A percentile compares a stretch with the other conserved stretches of the same genome.
These are phyloP conservation scores for Hippophae gyantsensis DNA, from an alignment of 306 rosid species.

Conservation along the genomic window DNA sequence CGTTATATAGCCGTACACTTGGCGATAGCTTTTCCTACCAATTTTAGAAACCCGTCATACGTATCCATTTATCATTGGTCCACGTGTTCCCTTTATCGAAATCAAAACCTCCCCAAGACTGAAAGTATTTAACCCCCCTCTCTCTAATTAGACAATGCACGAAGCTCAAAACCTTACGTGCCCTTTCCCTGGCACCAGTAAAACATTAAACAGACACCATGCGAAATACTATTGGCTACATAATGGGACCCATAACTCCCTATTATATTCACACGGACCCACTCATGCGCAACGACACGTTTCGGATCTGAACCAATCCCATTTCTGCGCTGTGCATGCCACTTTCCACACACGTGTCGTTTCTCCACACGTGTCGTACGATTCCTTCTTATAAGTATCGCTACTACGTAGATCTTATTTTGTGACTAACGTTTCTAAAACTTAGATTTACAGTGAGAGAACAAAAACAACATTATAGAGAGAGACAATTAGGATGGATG, in stretches of 20 bases:
- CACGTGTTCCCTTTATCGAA: conserved; percentile 31
- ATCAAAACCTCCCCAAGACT: background rate
- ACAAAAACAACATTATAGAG: background rate
- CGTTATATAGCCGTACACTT: conserved; percentile 32
- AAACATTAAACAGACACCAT: conserved; percentile 22
- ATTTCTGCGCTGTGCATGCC: conserved; percentile 19
- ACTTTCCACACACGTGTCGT: conserved; percentile 13
- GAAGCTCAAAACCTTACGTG: conserved; percentile 30
- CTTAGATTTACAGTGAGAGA: background rate
- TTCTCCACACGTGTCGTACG: conserved; percentile 29
- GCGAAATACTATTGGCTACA: conserved; percentile 28
- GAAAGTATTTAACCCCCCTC: background rate
- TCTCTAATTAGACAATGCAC: background rate
- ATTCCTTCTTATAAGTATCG: conserved; percentile 13
- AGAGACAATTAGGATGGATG: conserved; percentile 29
- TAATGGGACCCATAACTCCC: conserved; percentile 10
- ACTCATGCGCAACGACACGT: conserved; percentile 29
- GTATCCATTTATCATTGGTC: conserved; percentile 6
- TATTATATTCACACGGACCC: conserved; percentile 9
- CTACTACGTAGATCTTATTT: background rate
- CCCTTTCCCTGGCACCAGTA: conserved; percentile 16
- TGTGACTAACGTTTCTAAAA: background rate
- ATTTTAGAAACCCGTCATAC: conserved; percentile 7
- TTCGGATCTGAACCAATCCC: conserved; percentile 31
- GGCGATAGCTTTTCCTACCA: conserved; percentile 8